Percentiles rank a stretch among this genome's conserved stretches.
These are phyloP conservation scores for Chrysosphaeria jannelii DNA, from an alignment of 2,329 filamentous ascomycete genomes.

Conservation along the genomic window DNA sequence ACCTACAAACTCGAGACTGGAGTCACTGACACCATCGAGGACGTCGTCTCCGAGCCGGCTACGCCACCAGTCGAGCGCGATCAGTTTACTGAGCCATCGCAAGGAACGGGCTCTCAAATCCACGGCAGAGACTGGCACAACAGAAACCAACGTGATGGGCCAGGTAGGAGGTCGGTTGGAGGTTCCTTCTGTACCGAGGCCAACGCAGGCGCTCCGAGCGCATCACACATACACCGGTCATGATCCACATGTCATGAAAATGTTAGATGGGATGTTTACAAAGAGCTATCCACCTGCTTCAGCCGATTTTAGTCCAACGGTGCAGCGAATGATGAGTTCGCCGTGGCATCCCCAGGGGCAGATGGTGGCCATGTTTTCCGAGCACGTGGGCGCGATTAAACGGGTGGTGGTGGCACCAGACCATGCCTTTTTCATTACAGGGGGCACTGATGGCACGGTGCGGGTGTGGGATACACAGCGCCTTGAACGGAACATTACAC, in stretches of 20 bases:
- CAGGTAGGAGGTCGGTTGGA: constrained; percentile 26
- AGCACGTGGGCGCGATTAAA: constrained; percentile 60
- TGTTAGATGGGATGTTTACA: constrained; percentile 62
- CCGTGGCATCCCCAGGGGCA: constrained; percentile 62
- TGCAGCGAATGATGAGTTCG: constrained; percentile 22
- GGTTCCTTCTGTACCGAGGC: too few species aligned
- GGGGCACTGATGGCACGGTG: constrained; percentile 67
- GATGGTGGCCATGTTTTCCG: constrained; percentile 63
- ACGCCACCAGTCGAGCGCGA: constrained; percentile 26
- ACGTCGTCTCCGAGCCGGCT: constrained; percentile 10
- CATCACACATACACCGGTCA: constrained; percentile 70
- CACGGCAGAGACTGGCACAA: constrained; percentile 25
- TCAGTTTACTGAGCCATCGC: constrained; percentile 22
- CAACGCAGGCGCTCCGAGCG: constrained; percentile 19
- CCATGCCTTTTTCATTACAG: constrained; percentile 82
- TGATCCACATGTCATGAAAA: constrained; percentile 33
- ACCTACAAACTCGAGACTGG: background rate
- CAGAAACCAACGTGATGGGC: constrained; percentile 27
- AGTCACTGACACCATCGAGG: constrained; percentile 1
- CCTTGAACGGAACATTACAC: constrained; percentile 70
- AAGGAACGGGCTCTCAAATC: constrained; percentile 25
- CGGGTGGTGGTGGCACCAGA: constrained; percentile 62
- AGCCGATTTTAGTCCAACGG: constrained; percentile 47
- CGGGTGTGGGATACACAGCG: constrained; percentile 82
- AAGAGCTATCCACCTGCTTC: constrained; percentile 37